Base-by-base conservation (phyloP, 768 basidiomycete genomes). In the Xanthoconium purpureum region DNA sequence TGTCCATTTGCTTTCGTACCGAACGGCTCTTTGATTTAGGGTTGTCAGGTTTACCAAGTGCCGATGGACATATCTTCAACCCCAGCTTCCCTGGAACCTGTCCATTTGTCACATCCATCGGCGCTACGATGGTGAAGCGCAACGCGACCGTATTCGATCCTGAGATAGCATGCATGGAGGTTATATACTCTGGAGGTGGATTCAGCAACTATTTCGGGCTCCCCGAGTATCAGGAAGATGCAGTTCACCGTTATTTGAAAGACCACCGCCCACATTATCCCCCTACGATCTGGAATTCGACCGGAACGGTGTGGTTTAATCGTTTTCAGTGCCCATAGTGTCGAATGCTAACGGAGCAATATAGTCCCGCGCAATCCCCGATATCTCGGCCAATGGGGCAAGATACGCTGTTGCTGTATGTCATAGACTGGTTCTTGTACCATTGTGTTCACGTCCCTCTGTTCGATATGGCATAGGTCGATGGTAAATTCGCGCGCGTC, bases 101-200 rank as follows among this genome's bases (percentile, higher is more conserved):
- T 58, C 80, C 80, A 1, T 81, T 75, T 50, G 66, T 82, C 28
- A 81, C 81, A 18, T 74, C 81, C 7, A 78, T 82, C 38, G 81
- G 81, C 12, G 66, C 76, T 1, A 78, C 75, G 1, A 71, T 71
- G 44, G 70, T 84, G 54, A 80, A 79, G 66, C 67, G 72, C 5
- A 71, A 70, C 35, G 49, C 64, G 3, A 73, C 68, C 7, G 70
- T 71, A 15, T 63, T 48, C 8, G 63, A 71, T 6, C 85, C 86
- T 6, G 86, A 89, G 66, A 73, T 80, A 33, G 85, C 81, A 11
- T 72, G 65, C 39, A 66, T 65, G 59, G 30, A 69, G 2, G 72
- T 79, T 48, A 74, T 69, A 67, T 83, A 87, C 71, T 69, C 70
- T 33, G 74, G 71, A 11, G 73, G 73, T 24, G 73, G 74, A 29